phyloP scores from a whole-genome alignment of 208 protist genomes.

The Crithidia fasciculata region DNA sequence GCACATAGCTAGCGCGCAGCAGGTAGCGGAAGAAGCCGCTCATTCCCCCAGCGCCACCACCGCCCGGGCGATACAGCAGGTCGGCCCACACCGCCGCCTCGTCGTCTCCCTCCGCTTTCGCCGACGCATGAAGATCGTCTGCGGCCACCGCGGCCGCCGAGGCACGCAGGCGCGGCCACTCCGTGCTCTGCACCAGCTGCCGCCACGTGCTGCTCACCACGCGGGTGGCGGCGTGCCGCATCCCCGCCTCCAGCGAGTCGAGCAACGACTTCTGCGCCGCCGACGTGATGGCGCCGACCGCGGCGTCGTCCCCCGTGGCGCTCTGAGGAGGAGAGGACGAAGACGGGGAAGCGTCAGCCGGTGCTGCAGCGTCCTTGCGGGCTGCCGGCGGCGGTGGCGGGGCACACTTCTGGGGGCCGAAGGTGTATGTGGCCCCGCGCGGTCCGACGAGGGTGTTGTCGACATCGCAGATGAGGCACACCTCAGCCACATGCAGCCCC shows the following conservation, averaged over 20 bases:
- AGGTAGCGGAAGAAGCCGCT: conserved; percentile 76
- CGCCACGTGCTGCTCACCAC: conserved; percentile 44
- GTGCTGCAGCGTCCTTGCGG: conserved; percentile 68
- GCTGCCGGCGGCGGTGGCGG: conserved; percentile 21
- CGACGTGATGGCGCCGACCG: conserved; percentile 47
- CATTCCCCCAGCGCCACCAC: conserved; percentile 85
- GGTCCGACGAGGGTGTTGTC: conserved; percentile 71
- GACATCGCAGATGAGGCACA: conserved; percentile 82
- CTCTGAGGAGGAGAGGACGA: neutral
- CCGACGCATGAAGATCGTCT: neutral
- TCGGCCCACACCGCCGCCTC: conserved; percentile 18
- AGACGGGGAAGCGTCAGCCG: neutral
- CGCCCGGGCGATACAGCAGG: conserved; percentile 47
- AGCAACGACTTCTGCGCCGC: conserved; percentile 41
- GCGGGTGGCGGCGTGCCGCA: conserved; percentile 51
- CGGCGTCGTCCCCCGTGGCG: conserved; percentile 32
- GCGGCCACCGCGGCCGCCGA: neutral
- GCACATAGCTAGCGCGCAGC: conserved; percentile 47
- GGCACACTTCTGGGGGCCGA: conserved; percentile 84
- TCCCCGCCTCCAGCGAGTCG: conserved; percentile 52
- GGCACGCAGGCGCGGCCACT: neutral
- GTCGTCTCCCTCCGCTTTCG: neutral
- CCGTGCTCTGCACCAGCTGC: neutral
- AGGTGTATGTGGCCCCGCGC: conserved; percentile 68
- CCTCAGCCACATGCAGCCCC: conserved; percentile 13